A percentile compares a stretch with the other conserved stretches of the same genome.
Conservation (phyloP, 192 early-diverging fungal genomes). For the Diversispora epigaea region DNA sequence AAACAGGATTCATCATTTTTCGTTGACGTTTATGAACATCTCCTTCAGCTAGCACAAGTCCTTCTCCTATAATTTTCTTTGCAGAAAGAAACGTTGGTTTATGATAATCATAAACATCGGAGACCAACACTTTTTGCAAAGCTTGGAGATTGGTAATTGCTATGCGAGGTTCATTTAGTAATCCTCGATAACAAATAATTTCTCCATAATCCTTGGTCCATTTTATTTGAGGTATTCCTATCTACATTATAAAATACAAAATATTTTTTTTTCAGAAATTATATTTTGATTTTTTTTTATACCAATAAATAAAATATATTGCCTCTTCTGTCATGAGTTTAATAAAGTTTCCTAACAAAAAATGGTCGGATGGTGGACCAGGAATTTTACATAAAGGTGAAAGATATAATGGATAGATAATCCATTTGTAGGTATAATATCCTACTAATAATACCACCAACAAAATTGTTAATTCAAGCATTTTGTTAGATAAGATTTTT, state of each 20-base stretch:
- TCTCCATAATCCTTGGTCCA: conserved; percentile 56
- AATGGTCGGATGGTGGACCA: conserved; percentile 5
- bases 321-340: not conserved
- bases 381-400: conserved; percentile 24
- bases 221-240: conserved; percentile 41
- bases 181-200: conserved; percentile 47
- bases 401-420: not conserved
- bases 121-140: conserved; percentile 46
- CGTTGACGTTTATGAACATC: conserved; percentile 51
- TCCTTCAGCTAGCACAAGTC: conserved; percentile 55
- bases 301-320: not conserved
- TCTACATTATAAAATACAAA: conserved; percentile 19
- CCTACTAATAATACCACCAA: no score
- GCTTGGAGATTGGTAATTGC: conserved; percentile 51
- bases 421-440: no score
- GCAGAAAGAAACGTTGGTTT: conserved; percentile 44
- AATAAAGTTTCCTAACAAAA: conserved; percentile 5
- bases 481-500: no score
- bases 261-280: not conserved
- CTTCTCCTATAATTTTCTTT: conserved; percentile 44
- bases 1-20: conserved; percentile 60
- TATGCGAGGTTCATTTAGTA: conserved; percentile 43
- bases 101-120: conserved; percentile 47
- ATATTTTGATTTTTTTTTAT: not conserved
- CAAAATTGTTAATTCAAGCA: no score